These are phyloP conservation scores for Haplographium delicatum DNA, from an alignment of 495 filamentous ascomycete species.

Conservation along the genomic window DNA sequence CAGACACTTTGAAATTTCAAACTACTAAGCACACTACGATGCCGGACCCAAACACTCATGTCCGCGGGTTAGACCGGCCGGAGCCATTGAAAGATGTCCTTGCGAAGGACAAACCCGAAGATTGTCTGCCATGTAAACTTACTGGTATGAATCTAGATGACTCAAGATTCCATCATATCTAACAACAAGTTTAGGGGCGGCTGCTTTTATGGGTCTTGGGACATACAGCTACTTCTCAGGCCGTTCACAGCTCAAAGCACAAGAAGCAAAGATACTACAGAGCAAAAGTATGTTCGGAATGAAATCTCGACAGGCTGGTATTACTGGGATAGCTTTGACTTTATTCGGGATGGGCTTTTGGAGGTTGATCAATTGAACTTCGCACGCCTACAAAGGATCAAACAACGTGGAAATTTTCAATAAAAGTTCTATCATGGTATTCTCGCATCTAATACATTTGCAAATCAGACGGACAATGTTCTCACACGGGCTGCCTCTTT, in stretches of 20 bases:
- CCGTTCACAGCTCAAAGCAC: slow-evolving; percentile 64
- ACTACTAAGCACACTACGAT: no score
- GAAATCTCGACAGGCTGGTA: slow-evolving; percentile 61
- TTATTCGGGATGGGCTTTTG: slow-evolving; percentile 64
- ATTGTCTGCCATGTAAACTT: slow-evolving; percentile 64
- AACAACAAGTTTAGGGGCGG: slow-evolving; percentile 52
- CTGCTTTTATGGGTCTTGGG: slow-evolving; percentile 84
- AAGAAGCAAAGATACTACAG: slow-evolving; percentile 61
- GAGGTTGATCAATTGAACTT: slow-evolving; percentile 25
- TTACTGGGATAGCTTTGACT: slow-evolving; percentile 63
- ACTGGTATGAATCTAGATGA: slow-evolving; percentile 45
- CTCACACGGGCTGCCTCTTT: slow-evolving; percentile 2
- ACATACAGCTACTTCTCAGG: slow-evolving; percentile 83
- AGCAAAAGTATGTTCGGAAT: slow-evolving; percentile 74
- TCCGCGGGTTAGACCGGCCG: slow-evolving; percentile 12
- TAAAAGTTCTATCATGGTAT: neutral
- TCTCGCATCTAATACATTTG: slow-evolving; percentile 1
- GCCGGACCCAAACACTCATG: neutral
- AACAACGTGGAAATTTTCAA: neutral
- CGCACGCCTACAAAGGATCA: neutral
- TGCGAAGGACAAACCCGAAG: slow-evolving; percentile 37
- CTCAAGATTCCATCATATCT: neutral
- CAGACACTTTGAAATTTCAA: no score
- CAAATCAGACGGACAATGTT: no score
- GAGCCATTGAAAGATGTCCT: slow-evolving; percentile 18